Conservation (phyloP, 106 monocot genomes). For the Agapanthus africanus region DNA sequence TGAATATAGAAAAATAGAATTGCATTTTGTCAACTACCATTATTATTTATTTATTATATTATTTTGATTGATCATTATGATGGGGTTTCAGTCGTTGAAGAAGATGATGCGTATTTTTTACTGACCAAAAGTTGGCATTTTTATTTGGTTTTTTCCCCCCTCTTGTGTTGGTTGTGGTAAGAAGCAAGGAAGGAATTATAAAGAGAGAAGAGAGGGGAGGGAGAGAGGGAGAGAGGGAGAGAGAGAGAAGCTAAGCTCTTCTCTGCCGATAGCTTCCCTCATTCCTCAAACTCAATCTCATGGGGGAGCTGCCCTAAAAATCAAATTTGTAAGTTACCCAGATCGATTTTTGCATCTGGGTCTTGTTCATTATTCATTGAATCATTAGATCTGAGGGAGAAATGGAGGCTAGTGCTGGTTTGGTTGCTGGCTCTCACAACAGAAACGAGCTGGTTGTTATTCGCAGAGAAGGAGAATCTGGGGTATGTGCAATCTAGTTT, state of each 20-base stretch:
- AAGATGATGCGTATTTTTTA: slow-evolving; percentile 9
- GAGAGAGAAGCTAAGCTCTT: too few relatives aligned
- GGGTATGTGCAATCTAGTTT: slow-evolving; percentile 18
- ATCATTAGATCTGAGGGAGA: not conserved
- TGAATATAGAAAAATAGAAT: not conserved
- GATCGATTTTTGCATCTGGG: not conserved
- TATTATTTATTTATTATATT: not conserved
- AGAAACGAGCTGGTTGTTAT: slow-evolving; percentile 93
- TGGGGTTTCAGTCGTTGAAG: not conserved
- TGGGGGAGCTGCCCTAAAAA: slow-evolving; percentile 3
- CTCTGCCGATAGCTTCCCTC: not conserved
- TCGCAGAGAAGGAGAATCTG: slow-evolving; percentile 63
- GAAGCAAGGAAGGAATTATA: slow-evolving; percentile 13
- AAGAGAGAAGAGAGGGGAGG: slow-evolving; percentile 2
- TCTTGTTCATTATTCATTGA: not conserved
- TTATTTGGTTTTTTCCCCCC: not conserved
- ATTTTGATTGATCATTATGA: not conserved
- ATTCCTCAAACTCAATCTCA: not conserved
- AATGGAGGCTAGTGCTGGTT: slow-evolving; percentile 90
- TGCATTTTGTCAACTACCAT: slow-evolving; percentile 8
- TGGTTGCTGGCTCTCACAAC: slow-evolving; percentile 93
- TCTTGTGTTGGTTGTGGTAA: slow-evolving; percentile 2
- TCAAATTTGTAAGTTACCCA: not conserved
- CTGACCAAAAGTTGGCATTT: not conserved
- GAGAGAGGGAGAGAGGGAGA: too few relatives aligned